A percentile compares a stretch with the other conserved stretches of the same genome.
Conservation (phyloP, 208 protist species). For the Crithidia sp. region DNA sequence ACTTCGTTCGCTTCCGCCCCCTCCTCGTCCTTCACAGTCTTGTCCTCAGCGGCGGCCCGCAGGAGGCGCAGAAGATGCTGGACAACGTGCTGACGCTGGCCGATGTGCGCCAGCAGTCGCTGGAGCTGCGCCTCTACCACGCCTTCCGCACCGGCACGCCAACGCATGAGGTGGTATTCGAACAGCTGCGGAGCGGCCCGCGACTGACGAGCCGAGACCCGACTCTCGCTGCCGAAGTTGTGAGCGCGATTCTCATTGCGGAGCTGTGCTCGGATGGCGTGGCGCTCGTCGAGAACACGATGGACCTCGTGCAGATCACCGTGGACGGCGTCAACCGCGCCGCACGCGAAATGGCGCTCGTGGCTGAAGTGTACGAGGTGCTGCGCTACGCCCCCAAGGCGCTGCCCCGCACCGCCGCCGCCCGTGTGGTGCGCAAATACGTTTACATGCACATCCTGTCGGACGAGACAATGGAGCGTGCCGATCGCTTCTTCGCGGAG, state of each 20-base stretch:
- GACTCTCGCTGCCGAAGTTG: constrained; percentile 61
- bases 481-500: constrained; percentile 23
- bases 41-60: constrained; percentile 20
- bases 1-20: constrained; percentile 64
- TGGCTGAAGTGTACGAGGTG: constrained; percentile 65
- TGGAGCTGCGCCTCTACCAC: constrained; percentile 71
- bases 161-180: constrained; percentile 54
- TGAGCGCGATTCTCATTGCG: constrained; percentile 73
- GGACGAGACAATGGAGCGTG: constrained; percentile 47
- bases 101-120: constrained; percentile 47
- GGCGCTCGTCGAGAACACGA: constrained; percentile 55
- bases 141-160: constrained; percentile 45
- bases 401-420: constrained; percentile 29
- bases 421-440: constrained; percentile 54
- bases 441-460: constrained; percentile 50
- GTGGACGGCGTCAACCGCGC: constrained; percentile 57
- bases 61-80: constrained; percentile 24
- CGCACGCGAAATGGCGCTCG: constrained; percentile 50
- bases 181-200: constrained; percentile 46
- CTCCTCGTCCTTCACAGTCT: constrained; percentile 42
- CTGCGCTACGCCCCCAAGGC: constrained; percentile 25
- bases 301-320: constrained; percentile 65
- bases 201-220: constrained; percentile 43
- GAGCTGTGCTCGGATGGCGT: constrained; percentile 46
- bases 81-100: constrained; percentile 33